These are phyloP conservation scores for Arxiozyma slooffiae DNA, from an alignment of 1,139 yeast species.

Conservation along the genomic window DNA sequence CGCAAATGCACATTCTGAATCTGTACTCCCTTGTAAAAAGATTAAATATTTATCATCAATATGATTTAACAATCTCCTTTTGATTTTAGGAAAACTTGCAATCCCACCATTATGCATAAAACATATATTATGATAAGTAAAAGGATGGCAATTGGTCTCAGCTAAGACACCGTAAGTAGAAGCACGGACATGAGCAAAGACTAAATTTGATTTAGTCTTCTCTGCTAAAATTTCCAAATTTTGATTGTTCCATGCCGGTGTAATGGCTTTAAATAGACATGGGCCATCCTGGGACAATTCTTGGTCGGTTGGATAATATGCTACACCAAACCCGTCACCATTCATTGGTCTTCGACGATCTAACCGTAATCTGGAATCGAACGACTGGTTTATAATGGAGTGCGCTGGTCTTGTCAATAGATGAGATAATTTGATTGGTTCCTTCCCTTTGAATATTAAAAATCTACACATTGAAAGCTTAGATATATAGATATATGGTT, in stretches of 20 bases:
- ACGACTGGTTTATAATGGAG: constrained; percentile 91
- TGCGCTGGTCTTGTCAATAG: constrained; percentile 91
- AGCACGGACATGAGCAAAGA: constrained; percentile 94
- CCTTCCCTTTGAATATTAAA: constrained; percentile 42
- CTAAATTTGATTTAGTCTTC: constrained; percentile 73
- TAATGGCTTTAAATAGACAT: constrained; percentile 83
- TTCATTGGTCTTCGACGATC: constrained; percentile 87
- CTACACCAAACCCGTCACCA: constrained; percentile 98
- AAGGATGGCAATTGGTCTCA: constrained; percentile 94
- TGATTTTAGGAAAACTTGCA: constrained; percentile 60
- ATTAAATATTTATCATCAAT: constrained; percentile 73
- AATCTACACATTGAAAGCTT: constrained; percentile 33
- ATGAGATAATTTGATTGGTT: constrained; percentile 77
- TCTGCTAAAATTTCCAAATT: constrained; percentile 77
- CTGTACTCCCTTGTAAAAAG: constrained; percentile 84
- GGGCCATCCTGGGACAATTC: constrained; percentile 50
- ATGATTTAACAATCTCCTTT: constrained; percentile 60
- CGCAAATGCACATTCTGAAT: constrained; percentile 92
- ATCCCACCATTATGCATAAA: constrained; percentile 98
- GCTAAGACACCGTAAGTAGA: constrained; percentile 89
- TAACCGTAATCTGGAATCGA: constrained; percentile 76
- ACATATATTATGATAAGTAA: constrained; percentile 75
- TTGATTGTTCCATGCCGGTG: constrained; percentile 96
- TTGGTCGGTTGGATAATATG: constrained; percentile 63
- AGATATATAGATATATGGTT: neutral